Evolutionary conservation across 495 filamentous ascomycete genomes (phyloP).

Genomic region (Penicillium ochrochloron): DNA sequence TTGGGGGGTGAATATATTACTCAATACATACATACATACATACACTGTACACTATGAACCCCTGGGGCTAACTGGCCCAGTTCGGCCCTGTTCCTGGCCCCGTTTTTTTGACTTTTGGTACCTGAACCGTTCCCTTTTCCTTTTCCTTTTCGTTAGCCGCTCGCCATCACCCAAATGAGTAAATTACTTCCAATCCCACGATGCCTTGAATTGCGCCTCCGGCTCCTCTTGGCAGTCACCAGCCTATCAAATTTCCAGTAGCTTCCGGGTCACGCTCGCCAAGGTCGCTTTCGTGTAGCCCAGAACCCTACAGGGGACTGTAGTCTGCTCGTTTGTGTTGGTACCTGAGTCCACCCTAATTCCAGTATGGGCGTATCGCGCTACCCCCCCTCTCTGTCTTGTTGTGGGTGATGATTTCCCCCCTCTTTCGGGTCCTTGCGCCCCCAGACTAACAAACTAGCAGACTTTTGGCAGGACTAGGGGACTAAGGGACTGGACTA

Average conservation of each 20-base stretch:
- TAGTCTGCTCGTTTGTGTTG: not conserved
- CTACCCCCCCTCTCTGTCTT: not conserved
- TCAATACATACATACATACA: no score
- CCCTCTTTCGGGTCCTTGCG: not conserved
- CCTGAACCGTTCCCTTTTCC: slow-evolving; percentile 3
- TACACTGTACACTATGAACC: slow-evolving; percentile 11
- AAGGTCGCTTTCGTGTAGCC: slow-evolving; percentile 15
- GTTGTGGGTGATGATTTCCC: not conserved
- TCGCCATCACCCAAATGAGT: slow-evolving; percentile 8
- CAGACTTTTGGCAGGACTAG: not conserved
- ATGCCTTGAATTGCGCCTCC: slow-evolving; percentile 6
- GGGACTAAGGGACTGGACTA: not conserved
- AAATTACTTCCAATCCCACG: slow-evolving; percentile 20
- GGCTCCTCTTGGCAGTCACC: not conserved
- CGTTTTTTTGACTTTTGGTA: slow-evolving; percentile 3
- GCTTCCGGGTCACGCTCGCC: slow-evolving; percentile 13
- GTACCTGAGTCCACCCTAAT: not conserved
- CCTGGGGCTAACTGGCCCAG: slow-evolving; percentile 29
- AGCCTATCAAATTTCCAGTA: slow-evolving; percentile 11
- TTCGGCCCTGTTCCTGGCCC: slow-evolving; percentile 19
- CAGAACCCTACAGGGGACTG: not conserved
- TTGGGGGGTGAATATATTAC: not conserved
- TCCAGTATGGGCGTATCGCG: slow-evolving; percentile 21
- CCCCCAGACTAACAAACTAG: slow-evolving; percentile 7
- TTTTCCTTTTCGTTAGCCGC: slow-evolving; percentile 12